Evolutionary conservation across 2,329 filamentous ascomycete species (phyloP).

Genomic region (Diatrype stigma): DNA sequence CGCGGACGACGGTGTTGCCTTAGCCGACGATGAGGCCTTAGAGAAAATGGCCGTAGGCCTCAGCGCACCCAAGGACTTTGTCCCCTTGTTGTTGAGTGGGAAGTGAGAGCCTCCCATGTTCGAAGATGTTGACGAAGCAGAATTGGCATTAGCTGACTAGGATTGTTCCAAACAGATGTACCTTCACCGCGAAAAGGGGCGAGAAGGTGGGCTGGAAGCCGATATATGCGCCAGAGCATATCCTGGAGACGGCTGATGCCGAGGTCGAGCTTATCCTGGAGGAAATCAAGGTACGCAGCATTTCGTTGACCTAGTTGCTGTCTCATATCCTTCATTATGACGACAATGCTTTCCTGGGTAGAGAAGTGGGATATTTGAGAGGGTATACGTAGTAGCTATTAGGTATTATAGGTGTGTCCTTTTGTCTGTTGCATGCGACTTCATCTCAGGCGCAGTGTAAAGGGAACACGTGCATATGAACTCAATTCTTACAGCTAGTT

Average conservation of each 20-base stretch:
- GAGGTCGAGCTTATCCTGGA: constrained; percentile 42
- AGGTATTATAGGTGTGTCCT: too few relatives aligned
- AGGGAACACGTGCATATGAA: too few relatives aligned
- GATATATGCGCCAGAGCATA: constrained; percentile 37
- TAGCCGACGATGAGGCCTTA: constrained; percentile 32
- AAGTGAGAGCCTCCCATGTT: constrained; percentile 26
- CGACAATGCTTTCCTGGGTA: too few relatives aligned
- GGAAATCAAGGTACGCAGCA: constrained; percentile 10
- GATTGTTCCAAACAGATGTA: constrained; percentile 37
- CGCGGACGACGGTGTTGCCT: constrained; percentile 29
- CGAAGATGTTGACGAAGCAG: too few relatives aligned
- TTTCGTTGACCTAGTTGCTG: too few relatives aligned
- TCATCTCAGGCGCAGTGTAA: too few relatives aligned
- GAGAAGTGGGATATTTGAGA: too few relatives aligned
- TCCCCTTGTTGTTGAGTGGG: constrained; percentile 39
- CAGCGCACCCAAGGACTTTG: constrained; percentile 28
- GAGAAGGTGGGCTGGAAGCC: constrained; percentile 41
- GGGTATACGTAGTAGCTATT: too few relatives aligned
- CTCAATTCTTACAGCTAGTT: too few relatives aligned
- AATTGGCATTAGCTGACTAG: too few relatives aligned
- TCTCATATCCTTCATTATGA: too few relatives aligned
- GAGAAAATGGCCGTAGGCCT: constrained; percentile 38
- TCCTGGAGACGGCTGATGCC: constrained; percentile 39
- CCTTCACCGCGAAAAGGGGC: constrained; percentile 37
- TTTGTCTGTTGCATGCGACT: too few relatives aligned